A percentile compares a stretch with the other conserved stretches of the same genome.
Conservation (phyloP, 2,329 filamentous ascomycete species). For the Fusarium tuaranense region DNA sequence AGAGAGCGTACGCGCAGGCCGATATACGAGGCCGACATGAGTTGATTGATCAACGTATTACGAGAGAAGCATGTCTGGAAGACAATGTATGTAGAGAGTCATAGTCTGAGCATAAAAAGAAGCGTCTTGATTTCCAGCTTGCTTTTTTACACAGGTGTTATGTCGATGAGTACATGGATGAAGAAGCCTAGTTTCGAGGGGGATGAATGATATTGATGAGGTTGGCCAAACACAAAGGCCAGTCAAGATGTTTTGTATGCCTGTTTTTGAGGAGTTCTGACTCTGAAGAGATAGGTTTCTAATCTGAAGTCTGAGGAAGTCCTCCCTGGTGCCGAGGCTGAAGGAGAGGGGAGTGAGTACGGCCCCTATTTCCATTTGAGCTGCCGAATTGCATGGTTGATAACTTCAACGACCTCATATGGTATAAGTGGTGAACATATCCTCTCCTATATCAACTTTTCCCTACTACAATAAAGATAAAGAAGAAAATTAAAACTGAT, state of each 20-base stretch:
- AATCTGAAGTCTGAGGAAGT: too few relatives aligned
- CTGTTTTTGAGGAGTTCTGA: too few relatives aligned
- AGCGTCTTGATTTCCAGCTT: neutral
- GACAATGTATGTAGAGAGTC: neutral
- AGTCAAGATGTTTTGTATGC: neutral
- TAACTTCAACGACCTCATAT: too few relatives aligned
- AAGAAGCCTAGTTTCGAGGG: neutral
- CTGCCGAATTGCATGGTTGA: too few relatives aligned
- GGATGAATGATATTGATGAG: neutral
- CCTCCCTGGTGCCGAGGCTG: too few relatives aligned
- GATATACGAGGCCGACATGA: constrained; percentile 23
- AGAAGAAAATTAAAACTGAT: too few relatives aligned
- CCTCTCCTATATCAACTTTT: too few relatives aligned
- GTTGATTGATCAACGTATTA: constrained; percentile 9
- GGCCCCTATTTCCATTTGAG: too few relatives aligned
- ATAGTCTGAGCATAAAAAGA: neutral
- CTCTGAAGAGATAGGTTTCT: too few relatives aligned
- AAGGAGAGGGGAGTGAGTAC: too few relatives aligned
- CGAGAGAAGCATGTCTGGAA: neutral
- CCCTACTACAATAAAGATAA: too few relatives aligned
- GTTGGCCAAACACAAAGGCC: neutral
- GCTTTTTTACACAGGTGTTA: neutral
- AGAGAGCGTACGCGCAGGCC: constrained; percentile 15
- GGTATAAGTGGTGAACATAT: too few relatives aligned
- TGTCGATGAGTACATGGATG: neutral